These are phyloP conservation scores for Bassia scoparia DNA, from an alignment of 148 eudicot genomes.

Conservation along the genomic window DNA sequence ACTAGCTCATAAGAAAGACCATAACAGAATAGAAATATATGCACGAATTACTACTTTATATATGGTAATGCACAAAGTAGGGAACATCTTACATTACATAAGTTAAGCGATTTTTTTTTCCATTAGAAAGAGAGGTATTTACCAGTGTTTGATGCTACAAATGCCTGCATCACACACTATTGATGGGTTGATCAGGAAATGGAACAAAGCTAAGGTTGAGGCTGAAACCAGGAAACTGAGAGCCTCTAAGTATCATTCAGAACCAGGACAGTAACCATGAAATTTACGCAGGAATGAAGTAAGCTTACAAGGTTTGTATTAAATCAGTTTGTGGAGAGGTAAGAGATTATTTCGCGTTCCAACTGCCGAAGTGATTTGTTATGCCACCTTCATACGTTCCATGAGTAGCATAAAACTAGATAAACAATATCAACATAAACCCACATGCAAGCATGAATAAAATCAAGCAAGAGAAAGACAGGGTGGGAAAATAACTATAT, in stretches of 20 bases:
- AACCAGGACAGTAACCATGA: not conserved
- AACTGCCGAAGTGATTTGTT: conserved; percentile 22
- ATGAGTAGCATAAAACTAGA: conserved; percentile 28
- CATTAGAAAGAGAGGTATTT: conserved; percentile 22
- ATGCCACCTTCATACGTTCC: conserved; percentile 30
- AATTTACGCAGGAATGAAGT: not conserved
- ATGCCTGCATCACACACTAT: conserved; percentile 33
- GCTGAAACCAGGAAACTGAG: conserved; percentile 37
- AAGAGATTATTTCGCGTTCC: conserved; percentile 35
- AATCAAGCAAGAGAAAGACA: too few relatives aligned
- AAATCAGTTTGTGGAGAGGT: conserved; percentile 40
- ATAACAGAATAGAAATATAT: not conserved
- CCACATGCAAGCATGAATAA: not conserved
- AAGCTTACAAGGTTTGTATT: conserved; percentile 47
- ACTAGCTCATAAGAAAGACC: not conserved
- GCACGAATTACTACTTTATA: too few relatives aligned
- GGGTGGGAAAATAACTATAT: too few relatives aligned
- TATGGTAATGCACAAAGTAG: too few relatives aligned
- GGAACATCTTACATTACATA: too few relatives aligned
- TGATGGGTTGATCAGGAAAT: conserved; percentile 42
- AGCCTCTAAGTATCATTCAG: not conserved
- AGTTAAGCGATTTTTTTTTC: not conserved
- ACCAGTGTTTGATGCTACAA: conserved; percentile 53
- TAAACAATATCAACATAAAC: conserved; percentile 3
- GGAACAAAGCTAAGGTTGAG: conserved; percentile 36